These are phyloP conservation scores for Russula emetica DNA, from an alignment of 768 basidiomycete genomes.

Conservation along the genomic window DNA sequence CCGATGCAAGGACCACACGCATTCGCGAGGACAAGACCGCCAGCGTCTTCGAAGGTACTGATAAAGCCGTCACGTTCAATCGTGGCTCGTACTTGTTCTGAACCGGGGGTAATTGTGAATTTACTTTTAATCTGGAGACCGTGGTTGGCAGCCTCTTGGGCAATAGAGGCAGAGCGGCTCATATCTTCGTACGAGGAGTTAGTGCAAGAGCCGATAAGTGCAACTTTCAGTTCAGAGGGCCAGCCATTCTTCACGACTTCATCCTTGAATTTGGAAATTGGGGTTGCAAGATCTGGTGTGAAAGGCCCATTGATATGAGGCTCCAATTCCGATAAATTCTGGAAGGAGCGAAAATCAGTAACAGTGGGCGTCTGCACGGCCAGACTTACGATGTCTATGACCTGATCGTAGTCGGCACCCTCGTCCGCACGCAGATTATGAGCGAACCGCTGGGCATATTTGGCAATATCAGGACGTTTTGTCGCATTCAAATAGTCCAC, in stretches of 20 bases:
- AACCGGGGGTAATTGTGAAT: slow-evolving; percentile 98
- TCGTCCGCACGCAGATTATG: slow-evolving; percentile 89
- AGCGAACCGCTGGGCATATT: slow-evolving; percentile 83
- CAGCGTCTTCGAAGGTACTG: slow-evolving; percentile 76
- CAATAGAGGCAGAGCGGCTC: slow-evolving; percentile 95
- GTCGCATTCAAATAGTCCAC: slow-evolving; percentile 91
- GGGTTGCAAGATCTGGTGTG: slow-evolving; percentile 99
- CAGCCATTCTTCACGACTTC: slow-evolving; percentile 93
- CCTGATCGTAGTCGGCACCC: slow-evolving; percentile 87
- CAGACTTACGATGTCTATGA: slow-evolving; percentile 78
- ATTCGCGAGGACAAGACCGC: slow-evolving; percentile 93
- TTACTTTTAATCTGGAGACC: slow-evolving; percentile 86
- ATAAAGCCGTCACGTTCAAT: slow-evolving; percentile 96
- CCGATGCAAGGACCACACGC: slow-evolving; percentile 99
- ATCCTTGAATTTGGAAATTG: slow-evolving; percentile 89
- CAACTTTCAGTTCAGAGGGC: slow-evolving; percentile 96
- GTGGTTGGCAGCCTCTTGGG: slow-evolving; percentile 79
- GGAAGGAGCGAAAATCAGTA: slow-evolving; percentile 4
- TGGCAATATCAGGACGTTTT: slow-evolving; percentile 79
- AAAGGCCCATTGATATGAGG: slow-evolving; percentile 99
- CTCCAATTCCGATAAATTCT: slow-evolving; percentile 96
- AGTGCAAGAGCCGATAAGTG: slow-evolving; percentile 98
- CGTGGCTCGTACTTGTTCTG: slow-evolving; percentile 96
- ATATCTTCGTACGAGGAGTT: slow-evolving; percentile 99
- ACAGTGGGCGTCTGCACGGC: not conserved